Conservation (phyloP, 129 eudicot genomes). For the Erigeron canadensis region DNA sequence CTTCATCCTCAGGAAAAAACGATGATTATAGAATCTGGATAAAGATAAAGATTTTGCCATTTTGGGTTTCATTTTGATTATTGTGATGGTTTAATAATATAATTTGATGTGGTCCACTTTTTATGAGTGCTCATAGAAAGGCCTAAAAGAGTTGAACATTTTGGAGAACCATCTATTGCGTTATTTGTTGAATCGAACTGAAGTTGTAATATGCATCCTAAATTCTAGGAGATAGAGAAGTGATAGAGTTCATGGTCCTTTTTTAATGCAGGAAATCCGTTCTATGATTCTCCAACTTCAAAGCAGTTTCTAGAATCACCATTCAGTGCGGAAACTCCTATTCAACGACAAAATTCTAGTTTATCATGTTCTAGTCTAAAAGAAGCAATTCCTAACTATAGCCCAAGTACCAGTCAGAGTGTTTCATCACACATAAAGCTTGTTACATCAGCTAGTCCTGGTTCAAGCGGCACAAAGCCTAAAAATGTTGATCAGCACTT, state of each 20-base stretch:
- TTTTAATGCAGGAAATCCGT: conserved; percentile 19
- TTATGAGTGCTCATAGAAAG: too few relatives aligned
- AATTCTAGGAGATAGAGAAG: background rate
- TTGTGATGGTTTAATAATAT: too few relatives aligned
- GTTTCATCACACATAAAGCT: conserved; percentile 18
- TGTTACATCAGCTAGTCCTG: conserved; percentile 11
- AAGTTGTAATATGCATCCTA: background rate
- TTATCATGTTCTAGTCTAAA: conserved; percentile 33
- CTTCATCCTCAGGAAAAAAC: too few relatives aligned
- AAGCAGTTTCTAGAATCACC: conserved; percentile 23
- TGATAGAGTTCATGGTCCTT: conserved; percentile 2
- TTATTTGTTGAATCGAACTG: background rate
- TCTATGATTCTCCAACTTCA: conserved; percentile 20
- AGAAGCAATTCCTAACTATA: conserved; percentile 15
- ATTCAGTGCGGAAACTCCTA: conserved; percentile 11
- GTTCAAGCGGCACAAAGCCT: conserved; percentile 7
- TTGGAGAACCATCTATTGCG: background rate
- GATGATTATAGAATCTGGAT: too few relatives aligned
- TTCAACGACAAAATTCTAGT: conserved; percentile 14
- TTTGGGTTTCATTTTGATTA: too few relatives aligned
- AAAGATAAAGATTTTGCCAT: too few relatives aligned
- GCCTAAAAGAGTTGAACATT: too few relatives aligned
- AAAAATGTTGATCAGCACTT: background rate
- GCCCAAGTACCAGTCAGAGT: conserved; percentile 2
- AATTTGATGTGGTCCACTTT: too few relatives aligned